Percentiles rank a stretch among this genome's conserved stretches.
These are phyloP conservation scores for Fistulinella staudtii DNA, from an alignment of 1,284 basidiomycete genomes.

Conservation along the genomic window DNA sequence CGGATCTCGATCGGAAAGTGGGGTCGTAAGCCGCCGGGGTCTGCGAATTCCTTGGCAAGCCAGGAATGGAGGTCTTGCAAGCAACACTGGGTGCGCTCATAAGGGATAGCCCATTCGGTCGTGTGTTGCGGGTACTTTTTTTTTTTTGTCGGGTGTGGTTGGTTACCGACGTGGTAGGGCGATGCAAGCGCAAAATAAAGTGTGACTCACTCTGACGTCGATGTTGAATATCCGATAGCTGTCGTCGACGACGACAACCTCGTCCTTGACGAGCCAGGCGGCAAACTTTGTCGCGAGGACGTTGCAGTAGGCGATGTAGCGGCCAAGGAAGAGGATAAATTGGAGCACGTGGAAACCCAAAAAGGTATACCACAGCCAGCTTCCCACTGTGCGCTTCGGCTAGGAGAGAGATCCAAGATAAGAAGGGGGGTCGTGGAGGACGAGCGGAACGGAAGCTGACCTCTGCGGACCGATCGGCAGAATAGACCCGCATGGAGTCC, in stretches of 20 bases:
- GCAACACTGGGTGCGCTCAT: conserved; percentile 58
- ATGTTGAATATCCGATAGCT: conserved; percentile 80
- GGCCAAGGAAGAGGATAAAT: conserved; percentile 70
- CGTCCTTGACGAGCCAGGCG: conserved; percentile 55
- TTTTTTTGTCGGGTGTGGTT: not conserved
- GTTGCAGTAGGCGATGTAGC: conserved; percentile 55
- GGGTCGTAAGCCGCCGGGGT: conserved; percentile 72
- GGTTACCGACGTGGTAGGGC: too few relatives aligned
- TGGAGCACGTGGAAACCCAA: conserved; percentile 77
- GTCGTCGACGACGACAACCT: conserved; percentile 61
- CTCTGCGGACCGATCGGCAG: conserved; percentile 73
- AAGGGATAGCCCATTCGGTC: conserved; percentile 91
- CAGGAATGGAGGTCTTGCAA: conserved; percentile 74
- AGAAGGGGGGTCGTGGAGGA: conserved; percentile 11
- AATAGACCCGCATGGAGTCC: conserved; percentile 69
- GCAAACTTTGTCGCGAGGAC: conserved; percentile 52
- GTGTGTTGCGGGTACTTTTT: conserved; percentile 82
- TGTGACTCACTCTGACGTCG: conserved; percentile 64
- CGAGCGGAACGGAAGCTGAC: conserved; percentile 42
- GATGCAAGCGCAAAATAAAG: not conserved
- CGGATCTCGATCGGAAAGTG: conserved; percentile 96
- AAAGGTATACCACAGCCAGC: conserved; percentile 67
- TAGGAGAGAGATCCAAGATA: conserved; percentile 25
- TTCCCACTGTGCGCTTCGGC: conserved; percentile 48
- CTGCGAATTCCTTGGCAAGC: conserved; percentile 65